A percentile compares a stretch with the other conserved stretches of the same genome.
phyloP scores from a whole-genome alignment of 495 filamentous ascomycete species.

The Aspergillus asperescens region DNA sequence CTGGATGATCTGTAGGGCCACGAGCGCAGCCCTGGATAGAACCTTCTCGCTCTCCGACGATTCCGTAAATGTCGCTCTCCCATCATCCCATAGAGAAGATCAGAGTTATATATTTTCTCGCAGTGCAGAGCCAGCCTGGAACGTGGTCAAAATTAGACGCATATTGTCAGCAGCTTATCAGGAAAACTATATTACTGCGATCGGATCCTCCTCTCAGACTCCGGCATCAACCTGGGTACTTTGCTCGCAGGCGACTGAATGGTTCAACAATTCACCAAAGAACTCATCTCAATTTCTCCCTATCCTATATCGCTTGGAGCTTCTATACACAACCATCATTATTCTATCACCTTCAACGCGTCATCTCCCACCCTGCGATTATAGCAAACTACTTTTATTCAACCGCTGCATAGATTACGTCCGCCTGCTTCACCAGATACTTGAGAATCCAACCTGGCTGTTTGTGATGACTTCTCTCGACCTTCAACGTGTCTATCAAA shows the following conservation, averaged over 20 bases:
- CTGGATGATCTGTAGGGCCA: conserved; percentile 49
- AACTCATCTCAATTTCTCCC: conserved; percentile 53
- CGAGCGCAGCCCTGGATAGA: conserved; percentile 71
- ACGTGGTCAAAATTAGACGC: conserved; percentile 70
- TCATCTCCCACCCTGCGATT: conserved; percentile 57
- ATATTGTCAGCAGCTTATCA: conserved; percentile 81
- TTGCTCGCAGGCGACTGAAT: conserved; percentile 59
- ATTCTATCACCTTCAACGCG: conserved; percentile 69
- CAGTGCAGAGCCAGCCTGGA: conserved; percentile 48
- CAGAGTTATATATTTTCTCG: conserved; percentile 43
- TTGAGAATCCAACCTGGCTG: conserved; percentile 28
- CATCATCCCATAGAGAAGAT: conserved; percentile 34
- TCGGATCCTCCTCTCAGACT: conserved; percentile 55
- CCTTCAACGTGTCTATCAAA: conserved; percentile 37
- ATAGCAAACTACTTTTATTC: conserved; percentile 71
- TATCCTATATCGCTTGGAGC: conserved; percentile 71
- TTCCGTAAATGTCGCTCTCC: conserved; percentile 65
- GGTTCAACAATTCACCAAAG: conserved; percentile 58
- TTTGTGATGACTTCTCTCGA: conserved; percentile 37
- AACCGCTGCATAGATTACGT: conserved; percentile 71
- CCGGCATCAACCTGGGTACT: conserved; percentile 57
- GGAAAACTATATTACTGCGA: conserved; percentile 66
- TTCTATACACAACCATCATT: conserved; percentile 79
- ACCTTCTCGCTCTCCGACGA: conserved; percentile 90
- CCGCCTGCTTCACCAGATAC: conserved; percentile 36